Conservation (phyloP, 345 rosid genomes). For the Eucalyptus cloeziana region DNA sequence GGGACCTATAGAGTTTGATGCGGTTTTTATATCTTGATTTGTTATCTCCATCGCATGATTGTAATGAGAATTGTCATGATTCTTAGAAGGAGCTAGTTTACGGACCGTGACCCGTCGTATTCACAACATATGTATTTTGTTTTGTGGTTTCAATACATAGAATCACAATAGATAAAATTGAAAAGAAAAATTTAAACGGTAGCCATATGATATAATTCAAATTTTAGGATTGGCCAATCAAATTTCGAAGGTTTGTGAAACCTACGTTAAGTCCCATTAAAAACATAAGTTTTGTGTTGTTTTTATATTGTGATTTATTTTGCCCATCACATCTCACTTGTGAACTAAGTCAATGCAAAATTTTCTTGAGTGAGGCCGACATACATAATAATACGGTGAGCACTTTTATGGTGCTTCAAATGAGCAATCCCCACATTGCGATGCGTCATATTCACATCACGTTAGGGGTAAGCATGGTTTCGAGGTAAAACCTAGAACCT, state of each 20-base stretch:
- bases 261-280: not conserved
- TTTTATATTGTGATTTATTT: not conserved
- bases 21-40: not conserved
- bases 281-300: not conserved
- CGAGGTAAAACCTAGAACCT: too few species aligned
- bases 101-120: fast-evolving
- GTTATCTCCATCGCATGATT: not conserved
- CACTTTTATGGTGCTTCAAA: not conserved
- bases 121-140: not conserved
- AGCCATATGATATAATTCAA: not conserved
- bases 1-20: not conserved
- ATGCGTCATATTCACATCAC: not conserved
- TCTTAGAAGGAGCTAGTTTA: not conserved
- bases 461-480: too few species aligned
- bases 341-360: not conserved
- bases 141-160: too few species aligned
- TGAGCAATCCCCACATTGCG: not conserved
- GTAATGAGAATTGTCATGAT: not conserved
- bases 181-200: not conserved
- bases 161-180: not conserved
- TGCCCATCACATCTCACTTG: not conserved
- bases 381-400: fast-evolving
- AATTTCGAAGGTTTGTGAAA: not conserved
- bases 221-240: not conserved
- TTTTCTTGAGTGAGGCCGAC: not conserved